Conservation (phyloP, 345 rosid species). For the Cardamine occulta region DNA sequence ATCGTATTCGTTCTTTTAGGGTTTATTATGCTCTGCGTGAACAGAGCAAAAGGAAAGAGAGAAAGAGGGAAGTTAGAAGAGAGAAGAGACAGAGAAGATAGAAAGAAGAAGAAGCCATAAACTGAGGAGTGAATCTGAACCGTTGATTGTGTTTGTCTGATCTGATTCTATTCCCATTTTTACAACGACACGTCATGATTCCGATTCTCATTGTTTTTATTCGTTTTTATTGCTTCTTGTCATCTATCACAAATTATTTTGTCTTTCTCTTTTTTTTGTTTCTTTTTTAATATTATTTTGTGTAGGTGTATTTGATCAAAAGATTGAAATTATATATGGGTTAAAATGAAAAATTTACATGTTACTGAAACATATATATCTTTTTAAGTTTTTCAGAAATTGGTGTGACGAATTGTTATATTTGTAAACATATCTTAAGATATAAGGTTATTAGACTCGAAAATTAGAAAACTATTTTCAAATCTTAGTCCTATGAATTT, state of each 20-base stretch:
- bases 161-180: conserved; percentile 17
- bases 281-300: not conserved
- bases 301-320: not conserved
- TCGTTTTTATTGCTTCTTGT: conserved; percentile 27
- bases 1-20: conserved; percentile 31
- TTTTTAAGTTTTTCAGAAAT: too few species aligned
- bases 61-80: conserved; percentile 40
- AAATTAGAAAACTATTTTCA: not conserved
- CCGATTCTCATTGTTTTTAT: conserved; percentile 19
- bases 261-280: not conserved
- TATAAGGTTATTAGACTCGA: not conserved
- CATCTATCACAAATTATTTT: conserved; percentile 5
- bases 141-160: conserved; percentile 46
- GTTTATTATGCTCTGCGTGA: conserved; percentile 22
- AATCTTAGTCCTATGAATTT: not conserved
- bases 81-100: conserved; percentile 48
- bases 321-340: not conserved
- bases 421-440: not conserved
- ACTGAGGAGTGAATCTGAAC: conserved; percentile 58
- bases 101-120: conserved; percentile 55
- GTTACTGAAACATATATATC: not conserved
- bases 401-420: not conserved
- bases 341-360: not conserved
- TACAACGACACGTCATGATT: conserved; percentile 37
- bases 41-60: conserved; percentile 28